Percentiles rank a stretch among this genome's conserved stretches.
phyloP scores from a whole-genome alignment of 768 basidiomycete genomes.

The Candolleomyces efflorescens region DNA sequence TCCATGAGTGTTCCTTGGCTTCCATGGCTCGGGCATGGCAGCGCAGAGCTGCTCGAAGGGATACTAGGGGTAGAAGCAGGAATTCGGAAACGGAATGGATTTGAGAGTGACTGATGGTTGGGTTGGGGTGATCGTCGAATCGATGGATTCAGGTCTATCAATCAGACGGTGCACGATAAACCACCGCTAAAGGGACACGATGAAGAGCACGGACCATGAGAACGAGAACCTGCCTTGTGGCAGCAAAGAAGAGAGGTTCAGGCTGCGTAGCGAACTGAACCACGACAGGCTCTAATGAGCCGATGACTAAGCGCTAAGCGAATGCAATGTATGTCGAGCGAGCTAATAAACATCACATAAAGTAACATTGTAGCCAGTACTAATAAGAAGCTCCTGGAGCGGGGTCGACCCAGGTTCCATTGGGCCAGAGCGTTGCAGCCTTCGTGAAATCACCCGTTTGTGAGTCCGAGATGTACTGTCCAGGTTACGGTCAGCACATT shows the following conservation, averaged over 20 bases:
- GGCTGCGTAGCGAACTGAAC: neutral
- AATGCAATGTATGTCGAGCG: no score
- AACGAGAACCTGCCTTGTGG: neutral
- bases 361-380: no score
- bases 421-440: slow-evolving; percentile 70
- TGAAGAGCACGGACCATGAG: neutral
- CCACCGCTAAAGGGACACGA: neutral
- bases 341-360: no score
- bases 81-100: no score
- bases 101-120: no score
- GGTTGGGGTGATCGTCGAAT: neutral
- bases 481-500: slow-evolving; percentile 2
- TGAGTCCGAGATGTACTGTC: slow-evolving; percentile 45
- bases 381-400: slow-evolving; percentile 58
- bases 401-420: slow-evolving; percentile 81
- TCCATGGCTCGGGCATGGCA: no score
- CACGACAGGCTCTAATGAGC: neutral
- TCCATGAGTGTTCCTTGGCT: no score
- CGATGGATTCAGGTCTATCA: neutral
- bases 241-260: neutral
- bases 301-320: no score
- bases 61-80: no score
- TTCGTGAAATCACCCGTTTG: slow-evolving; percentile 73
- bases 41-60: no score
- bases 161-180: neutral